These are phyloP conservation scores for Peterozyma xylosa DNA, from an alignment of 805 yeast genomes.

Conservation along the genomic window DNA sequence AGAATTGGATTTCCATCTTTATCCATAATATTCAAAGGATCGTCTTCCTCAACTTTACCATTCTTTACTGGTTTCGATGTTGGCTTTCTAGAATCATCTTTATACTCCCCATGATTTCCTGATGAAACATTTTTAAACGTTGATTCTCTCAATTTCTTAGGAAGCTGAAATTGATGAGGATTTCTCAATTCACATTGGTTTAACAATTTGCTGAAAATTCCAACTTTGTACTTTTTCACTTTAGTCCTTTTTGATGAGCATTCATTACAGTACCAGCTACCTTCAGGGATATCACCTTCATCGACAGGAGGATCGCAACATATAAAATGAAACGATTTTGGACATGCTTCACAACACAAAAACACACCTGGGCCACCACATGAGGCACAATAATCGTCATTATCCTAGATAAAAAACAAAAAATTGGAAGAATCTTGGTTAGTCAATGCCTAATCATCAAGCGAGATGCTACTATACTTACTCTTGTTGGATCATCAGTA, in stretches of 20 bases:
- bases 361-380: conserved; percentile 89
- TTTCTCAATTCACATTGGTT: conserved; percentile 51
- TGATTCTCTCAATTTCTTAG: conserved; percentile 58
- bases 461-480: conserved; percentile 6
- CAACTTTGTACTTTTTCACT: conserved; percentile 22
- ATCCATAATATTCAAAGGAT: conserved; percentile 59
- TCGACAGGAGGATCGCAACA: conserved; percentile 89
- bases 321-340: conserved; percentile 82
- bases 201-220: conserved; percentile 49
- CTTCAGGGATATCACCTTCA: conserved; percentile 70
- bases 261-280: conserved; percentile 82
- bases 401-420: conserved; percentile 20
- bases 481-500: conserved; percentile 23
- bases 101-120: conserved; percentile 65
- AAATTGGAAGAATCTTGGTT: background rate
- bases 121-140: conserved; percentile 65
- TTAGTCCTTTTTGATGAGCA: conserved; percentile 41
- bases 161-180: conserved; percentile 63
- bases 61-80: conserved; percentile 28
- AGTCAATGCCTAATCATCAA: background rate
- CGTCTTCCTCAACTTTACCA: conserved; percentile 43
- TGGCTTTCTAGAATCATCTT: conserved; percentile 52
- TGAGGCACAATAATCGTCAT: conserved; percentile 86
- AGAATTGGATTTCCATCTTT: conserved; percentile 59
- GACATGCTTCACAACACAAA: conserved; percentile 91